Evolutionary conservation across 805 yeast genomes (phyloP).

Genomic region (Allodekkera sacchari): DNA sequence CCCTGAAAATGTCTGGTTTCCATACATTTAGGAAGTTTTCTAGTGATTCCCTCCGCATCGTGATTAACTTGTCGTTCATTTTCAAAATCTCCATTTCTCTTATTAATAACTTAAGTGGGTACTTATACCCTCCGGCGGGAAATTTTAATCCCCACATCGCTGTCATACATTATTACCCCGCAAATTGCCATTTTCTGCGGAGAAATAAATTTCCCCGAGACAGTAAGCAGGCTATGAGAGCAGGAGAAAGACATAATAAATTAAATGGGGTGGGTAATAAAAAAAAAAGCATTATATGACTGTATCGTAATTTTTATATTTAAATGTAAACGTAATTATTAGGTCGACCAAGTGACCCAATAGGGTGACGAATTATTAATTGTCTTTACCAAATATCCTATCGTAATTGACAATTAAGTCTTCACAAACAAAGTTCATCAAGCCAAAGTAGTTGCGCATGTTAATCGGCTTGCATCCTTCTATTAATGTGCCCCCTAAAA

Average conservation of each 20-base stretch:
- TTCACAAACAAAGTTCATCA: slow-evolving; percentile 46
- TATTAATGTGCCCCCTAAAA: slow-evolving; percentile 59
- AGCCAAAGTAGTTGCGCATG: slow-evolving; percentile 41
- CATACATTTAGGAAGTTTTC: slow-evolving; percentile 13
- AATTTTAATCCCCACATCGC: too few species aligned
- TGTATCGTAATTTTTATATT: too few species aligned
- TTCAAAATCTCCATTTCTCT: not conserved
- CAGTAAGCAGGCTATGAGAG: too few species aligned
- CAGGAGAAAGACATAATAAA: too few species aligned
- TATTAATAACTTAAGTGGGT: too few species aligned
- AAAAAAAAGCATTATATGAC: too few species aligned
- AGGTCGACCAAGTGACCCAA: not conserved
- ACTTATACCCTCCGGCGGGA: too few species aligned
- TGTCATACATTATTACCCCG: too few species aligned
- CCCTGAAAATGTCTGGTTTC: slow-evolving; percentile 64
- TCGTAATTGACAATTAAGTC: slow-evolving; percentile 37
- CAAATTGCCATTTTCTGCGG: too few species aligned
- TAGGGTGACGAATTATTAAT: not conserved
- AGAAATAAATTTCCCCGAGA: too few species aligned
- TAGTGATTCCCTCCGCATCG: not conserved
- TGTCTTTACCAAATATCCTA: slow-evolving; percentile 23
- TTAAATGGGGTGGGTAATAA: too few species aligned
- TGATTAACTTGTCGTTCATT: not conserved
- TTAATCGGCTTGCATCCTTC: slow-evolving; percentile 45
- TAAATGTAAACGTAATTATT: too few species aligned